Evolutionary conservation across 1,139 yeast genomes (phyloP), one percentile per base, ranked within the genome.

Genomic region (Yamadazyma songkhlaensis): DNA sequence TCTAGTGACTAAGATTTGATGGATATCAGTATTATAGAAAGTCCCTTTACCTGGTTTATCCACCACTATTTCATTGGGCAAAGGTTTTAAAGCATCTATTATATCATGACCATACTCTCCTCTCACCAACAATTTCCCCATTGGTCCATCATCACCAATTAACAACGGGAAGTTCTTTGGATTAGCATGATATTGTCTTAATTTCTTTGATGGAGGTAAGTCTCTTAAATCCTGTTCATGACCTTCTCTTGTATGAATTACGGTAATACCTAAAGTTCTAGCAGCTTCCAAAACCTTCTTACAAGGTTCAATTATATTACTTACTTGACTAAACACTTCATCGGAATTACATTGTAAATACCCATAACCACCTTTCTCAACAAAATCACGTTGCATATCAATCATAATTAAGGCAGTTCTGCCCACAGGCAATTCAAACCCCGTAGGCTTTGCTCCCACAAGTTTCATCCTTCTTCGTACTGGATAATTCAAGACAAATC

Each of bases 1-100:
- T 32, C 48, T 29, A 8, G 47, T 36, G 3, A 46, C 48, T 15
- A 46, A 38, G 15, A 45, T 39, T 32, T 46, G 48, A 29, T 43
- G 48, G 15, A 46, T 15, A 31, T 43, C 46, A 7, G 49, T 46
- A 27, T 45, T 45, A 25, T 35, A 46, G 26, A 45, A 45, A 3
- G 49, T 38, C 1, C 49, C 47, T 20, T 45, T 45, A 2, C 49
- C 49, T 5, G 49, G 49, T 25, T 45, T 45, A 33, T 45, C 49
- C 6, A 45, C 33, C 2, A 44, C 46, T 9, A 46, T 31, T 32
- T 46, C 49, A 11, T 35, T 31, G 1, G 25, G n/a, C 9, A 39
- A 24, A 6, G 49, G 49, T 34, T 35, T 28, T 14, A 44, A 29
- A 3, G 29, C 43, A 26, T 39, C 45, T 28, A 46, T 30, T 20